Evolutionary conservation across 768 basidiomycete genomes (phyloP).

Genomic region (Suillus luteus): DNA sequence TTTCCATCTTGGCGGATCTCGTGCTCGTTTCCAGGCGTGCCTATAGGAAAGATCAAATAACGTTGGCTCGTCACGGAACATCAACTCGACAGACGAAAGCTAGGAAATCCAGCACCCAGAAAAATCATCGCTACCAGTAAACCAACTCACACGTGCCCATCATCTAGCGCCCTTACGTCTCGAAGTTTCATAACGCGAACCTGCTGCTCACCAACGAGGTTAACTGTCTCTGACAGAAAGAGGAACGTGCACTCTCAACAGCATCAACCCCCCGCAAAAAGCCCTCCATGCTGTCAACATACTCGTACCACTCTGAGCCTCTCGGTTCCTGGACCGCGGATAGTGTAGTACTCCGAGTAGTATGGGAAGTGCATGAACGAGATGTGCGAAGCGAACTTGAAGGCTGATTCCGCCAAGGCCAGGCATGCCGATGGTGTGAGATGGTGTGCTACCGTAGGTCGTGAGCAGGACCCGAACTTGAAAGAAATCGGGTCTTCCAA

Average conservation of each 20-base stretch:
- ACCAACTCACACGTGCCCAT: constrained; percentile 68
- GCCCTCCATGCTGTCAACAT: constrained; percentile 42
- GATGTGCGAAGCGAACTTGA: constrained; percentile 52
- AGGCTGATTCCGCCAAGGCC: constrained; percentile 20
- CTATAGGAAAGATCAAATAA: constrained; percentile 77
- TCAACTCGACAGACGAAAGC: constrained; percentile 78
- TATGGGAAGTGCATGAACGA: constrained; percentile 84
- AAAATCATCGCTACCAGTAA: not conserved
- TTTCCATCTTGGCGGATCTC: constrained; percentile 69
- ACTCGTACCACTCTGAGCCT: constrained; percentile 47
- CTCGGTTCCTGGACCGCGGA: constrained; percentile 53
- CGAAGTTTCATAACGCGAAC: constrained; percentile 65
- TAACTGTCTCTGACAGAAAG: constrained; percentile 66
- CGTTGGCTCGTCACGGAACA: constrained; percentile 83
- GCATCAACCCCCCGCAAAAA: constrained; percentile 71
- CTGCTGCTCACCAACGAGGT: constrained; percentile 68
- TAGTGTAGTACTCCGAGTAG: constrained; percentile 67
- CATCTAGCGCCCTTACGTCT: constrained; percentile 69
- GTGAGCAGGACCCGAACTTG: constrained; percentile 34
- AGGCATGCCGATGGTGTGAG: constrained; percentile 58
- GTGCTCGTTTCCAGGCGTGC: constrained; percentile 55
- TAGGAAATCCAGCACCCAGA: constrained; percentile 28
- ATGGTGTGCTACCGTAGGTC: constrained; percentile 50
- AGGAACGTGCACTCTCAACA: constrained; percentile 82
- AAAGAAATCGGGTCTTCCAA: constrained; percentile 2